Conservation (phyloP, 2,329 filamentous ascomycete genomes). For the Bipolaris cookei region DNA sequence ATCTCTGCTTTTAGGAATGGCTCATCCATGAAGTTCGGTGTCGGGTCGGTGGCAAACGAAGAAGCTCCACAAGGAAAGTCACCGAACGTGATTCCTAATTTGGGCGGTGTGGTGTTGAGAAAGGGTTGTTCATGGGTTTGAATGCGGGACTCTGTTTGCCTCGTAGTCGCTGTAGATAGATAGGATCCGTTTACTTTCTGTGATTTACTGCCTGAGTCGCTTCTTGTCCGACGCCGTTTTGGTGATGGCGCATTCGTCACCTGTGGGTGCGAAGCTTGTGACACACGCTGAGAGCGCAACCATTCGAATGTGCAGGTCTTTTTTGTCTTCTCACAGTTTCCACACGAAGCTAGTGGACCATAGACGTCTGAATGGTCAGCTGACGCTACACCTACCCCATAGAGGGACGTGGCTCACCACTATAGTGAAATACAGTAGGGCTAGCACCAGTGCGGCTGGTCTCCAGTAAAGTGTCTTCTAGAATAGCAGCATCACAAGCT, state of each 20-base stretch:
- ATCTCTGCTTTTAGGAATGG: slow-evolving; percentile 6
- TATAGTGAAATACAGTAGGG: slow-evolving; percentile 45
- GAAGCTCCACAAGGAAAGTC: slow-evolving; percentile 36
- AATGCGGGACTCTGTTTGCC: not conserved
- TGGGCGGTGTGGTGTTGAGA: slow-evolving; percentile 15
- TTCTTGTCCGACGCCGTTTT: slow-evolving; percentile 42
- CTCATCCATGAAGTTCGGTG: slow-evolving; percentile 7
- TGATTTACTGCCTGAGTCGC: slow-evolving; percentile 10
- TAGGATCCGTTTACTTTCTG: slow-evolving; percentile 5
- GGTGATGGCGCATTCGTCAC: slow-evolving; percentile 26
- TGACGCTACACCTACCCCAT: not conserved
- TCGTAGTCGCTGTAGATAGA: not conserved
- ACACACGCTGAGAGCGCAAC: slow-evolving; percentile 47
- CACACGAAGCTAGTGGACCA: slow-evolving; percentile 46
- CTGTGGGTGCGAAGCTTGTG: slow-evolving; percentile 35
- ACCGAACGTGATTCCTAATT: slow-evolving; percentile 36
- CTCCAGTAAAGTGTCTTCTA: slow-evolving; percentile 44
- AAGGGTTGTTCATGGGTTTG: slow-evolving; percentile 8
- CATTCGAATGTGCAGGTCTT: slow-evolving; percentile 56
- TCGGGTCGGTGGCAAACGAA: slow-evolving; percentile 16
- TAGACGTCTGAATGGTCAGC: slow-evolving; percentile 43
- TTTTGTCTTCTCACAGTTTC: slow-evolving; percentile 54
- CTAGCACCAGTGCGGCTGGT: slow-evolving; percentile 27
- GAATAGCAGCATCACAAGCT: slow-evolving; percentile 52
- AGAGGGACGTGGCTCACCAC: slow-evolving; percentile 33